Conservation (phyloP, 495 filamentous ascomycete species). For the Trichoderma reesei region DNA sequence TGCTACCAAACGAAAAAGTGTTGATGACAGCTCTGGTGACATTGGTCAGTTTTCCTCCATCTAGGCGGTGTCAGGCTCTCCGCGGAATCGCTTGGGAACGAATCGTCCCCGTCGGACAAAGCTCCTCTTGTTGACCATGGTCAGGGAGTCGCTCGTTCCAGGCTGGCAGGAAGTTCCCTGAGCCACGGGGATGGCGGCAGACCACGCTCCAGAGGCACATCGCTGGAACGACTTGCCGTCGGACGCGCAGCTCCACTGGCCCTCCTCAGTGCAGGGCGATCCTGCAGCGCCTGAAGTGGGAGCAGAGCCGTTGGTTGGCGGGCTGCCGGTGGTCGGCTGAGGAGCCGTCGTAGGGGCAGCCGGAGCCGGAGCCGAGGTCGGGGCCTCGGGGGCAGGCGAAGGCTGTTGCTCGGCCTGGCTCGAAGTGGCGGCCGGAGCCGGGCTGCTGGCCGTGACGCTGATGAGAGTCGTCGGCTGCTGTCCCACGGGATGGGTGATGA, state of each 20-base stretch:
- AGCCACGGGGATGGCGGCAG: slow-evolving; percentile 40
- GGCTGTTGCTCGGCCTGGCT: slow-evolving; percentile 1
- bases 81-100: not conserved
- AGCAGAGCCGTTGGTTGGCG: slow-evolving; percentile 11
- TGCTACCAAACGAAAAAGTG: not conserved
- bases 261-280: slow-evolving; percentile 40
- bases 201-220: slow-evolving; percentile 56
- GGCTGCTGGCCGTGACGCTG: slow-evolving; percentile 16
- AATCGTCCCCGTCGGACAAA: not conserved
- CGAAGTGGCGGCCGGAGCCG: not conserved
- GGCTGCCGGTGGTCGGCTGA: not conserved
- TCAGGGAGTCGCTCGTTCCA: slow-evolving; percentile 40
- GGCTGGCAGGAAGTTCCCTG: slow-evolving; percentile 48
- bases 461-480: slow-evolving; percentile 17
- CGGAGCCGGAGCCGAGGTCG: slow-evolving; percentile 19
- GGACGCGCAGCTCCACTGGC: slow-evolving; percentile 55
- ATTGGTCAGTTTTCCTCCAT: not conserved
- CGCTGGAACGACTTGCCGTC: slow-evolving; percentile 51
- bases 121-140: slow-evolving; percentile 15
- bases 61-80: not conserved
- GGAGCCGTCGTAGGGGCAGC: not conserved
- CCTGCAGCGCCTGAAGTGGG: slow-evolving; percentile 21
- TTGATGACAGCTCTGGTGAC: not conserved
- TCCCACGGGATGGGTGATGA: slow-evolving; percentile 20
- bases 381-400: slow-evolving; percentile 12